Evolutionary conservation across 768 basidiomycete genomes (phyloP).

Genomic region (Phanerochaete sordida): DNA sequence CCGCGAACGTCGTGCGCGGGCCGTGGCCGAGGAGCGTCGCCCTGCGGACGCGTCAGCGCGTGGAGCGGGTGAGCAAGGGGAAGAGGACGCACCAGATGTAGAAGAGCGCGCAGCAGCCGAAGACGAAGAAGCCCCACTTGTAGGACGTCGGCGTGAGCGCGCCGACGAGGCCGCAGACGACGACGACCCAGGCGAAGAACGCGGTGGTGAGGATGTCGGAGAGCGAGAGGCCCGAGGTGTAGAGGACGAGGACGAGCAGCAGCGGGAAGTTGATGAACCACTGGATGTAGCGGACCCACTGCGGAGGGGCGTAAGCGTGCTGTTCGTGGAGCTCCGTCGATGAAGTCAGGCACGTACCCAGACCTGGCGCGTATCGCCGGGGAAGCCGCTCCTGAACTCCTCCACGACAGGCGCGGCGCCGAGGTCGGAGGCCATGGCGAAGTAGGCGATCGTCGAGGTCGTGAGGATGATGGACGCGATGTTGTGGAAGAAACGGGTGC

Average conservation of each 20-base stretch:
- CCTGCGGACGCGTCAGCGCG: constrained; percentile 6
- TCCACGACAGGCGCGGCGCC: constrained; percentile 40
- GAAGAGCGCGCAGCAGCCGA: constrained; percentile 44
- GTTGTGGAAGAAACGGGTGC: constrained; percentile 48
- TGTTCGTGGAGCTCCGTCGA: fast-evolving
- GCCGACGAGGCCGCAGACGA: constrained; percentile 45
- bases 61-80: constrained; percentile 2
- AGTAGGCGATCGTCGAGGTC: constrained; percentile 45
- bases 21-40: constrained; percentile 24
- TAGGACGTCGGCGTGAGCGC: constrained; percentile 47
- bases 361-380: constrained; percentile 32
- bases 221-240: constrained; percentile 45
- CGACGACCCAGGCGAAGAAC: constrained; percentile 46
- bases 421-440: constrained; percentile 55
- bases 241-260: constrained; percentile 42
- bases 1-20: constrained; percentile 23
- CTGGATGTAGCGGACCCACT: constrained; percentile 53
- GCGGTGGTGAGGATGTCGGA: constrained; percentile 43
- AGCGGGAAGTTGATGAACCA: constrained; percentile 56
- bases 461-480: constrained; percentile 43
- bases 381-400: constrained; percentile 33
- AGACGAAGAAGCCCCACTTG: constrained; percentile 50
- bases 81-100: constrained; percentile 43
- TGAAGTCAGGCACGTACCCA: constrained; percentile 32
- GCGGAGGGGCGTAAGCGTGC: background rate